Evolutionary conservation across 2,329 filamentous ascomycete species (phyloP), one percentile per base, ranked within the genome.

Genomic region (Verticillium dahliae): DNA sequence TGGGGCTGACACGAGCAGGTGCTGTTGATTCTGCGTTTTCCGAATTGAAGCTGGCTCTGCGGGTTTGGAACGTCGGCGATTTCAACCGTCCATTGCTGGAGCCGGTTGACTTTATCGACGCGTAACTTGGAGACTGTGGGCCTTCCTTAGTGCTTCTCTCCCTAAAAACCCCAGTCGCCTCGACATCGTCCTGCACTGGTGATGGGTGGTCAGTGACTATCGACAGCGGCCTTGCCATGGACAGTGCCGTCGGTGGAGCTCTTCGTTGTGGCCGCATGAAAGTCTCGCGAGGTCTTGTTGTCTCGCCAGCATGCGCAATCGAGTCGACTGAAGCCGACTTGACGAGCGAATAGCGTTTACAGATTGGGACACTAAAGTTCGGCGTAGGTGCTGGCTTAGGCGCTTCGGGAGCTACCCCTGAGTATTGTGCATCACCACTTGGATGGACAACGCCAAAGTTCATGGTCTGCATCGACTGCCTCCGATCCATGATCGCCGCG

Each of bases 291-390:
- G 55, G 57, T 50, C 72, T 67, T 35, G 61, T 41, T 27, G 57
- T 55, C 58, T 69, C 68, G 15, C 62, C 58, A 56, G 62, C 65
- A n/a, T 69, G 64, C 13, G 64, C 59, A 58, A 63, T 57, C 35
- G 56, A 62, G 57, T 61, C 63, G 4, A 52, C 50, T n/a, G 66
- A 61, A 14, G 70, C 63, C n/a, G 69, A 66, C 65, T 71, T 76
- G 54, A 73, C 67, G 6, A 76, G 69, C 1, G 81, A 82, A 56
- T 76, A 81, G 2, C 82, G 78, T 62, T 78, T 78, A 61, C 70
- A 75, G 0, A 76, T 76, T 1, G 82, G 80, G 5, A 83, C 77
- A 65, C 81, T 85, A 65, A 85, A 85, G 66, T 84, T 85, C 2
- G 80, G 79, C 3, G 81, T 74, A 10, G 71, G 70, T 33, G 69